A percentile compares a stretch with the other conserved stretches of the same genome.
phyloP scores from a whole-genome alignment of 2,329 filamentous ascomycete species.

The Curvularia hawaiiensis region DNA sequence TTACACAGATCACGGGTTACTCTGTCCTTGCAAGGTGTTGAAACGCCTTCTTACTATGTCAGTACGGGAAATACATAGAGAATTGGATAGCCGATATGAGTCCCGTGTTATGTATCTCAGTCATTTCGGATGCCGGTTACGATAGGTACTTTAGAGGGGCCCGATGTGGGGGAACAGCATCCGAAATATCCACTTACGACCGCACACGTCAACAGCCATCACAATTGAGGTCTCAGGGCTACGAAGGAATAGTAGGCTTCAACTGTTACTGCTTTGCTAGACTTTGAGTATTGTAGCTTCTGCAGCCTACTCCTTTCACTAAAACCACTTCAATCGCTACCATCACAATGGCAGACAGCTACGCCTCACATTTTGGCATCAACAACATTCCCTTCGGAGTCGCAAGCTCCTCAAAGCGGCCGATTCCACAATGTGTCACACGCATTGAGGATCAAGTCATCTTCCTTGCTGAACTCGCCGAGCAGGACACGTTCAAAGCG shows the following conservation, averaged over 20 bases:
- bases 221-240: background rate
- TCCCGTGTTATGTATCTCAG: background rate
- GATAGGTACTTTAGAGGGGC: background rate
- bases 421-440: constrained; percentile 54
- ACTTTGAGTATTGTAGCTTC: no score
- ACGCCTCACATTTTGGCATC: constrained; percentile 37
- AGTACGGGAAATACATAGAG: no score
- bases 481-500: constrained; percentile 34
- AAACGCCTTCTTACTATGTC: background rate
- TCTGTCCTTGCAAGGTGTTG: background rate
- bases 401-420: constrained; percentile 28
- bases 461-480: constrained; percentile 55
- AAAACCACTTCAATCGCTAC: background rate
- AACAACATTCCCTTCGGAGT: constrained; percentile 43
- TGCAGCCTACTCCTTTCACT: background rate
- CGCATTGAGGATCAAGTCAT: constrained; percentile 58
- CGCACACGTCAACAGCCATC: background rate
- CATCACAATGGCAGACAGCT: constrained; percentile 25
- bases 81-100: no score
- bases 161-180: constrained; percentile 22
- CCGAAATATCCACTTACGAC: constrained; percentile 9
- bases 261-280: background rate
- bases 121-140: constrained; percentile 4
- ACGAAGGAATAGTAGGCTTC: background rate
- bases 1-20: background rate